phyloP scores from a whole-genome alignment of 2,329 filamentous ascomycete genomes.

The Endocalyx cinctus region DNA sequence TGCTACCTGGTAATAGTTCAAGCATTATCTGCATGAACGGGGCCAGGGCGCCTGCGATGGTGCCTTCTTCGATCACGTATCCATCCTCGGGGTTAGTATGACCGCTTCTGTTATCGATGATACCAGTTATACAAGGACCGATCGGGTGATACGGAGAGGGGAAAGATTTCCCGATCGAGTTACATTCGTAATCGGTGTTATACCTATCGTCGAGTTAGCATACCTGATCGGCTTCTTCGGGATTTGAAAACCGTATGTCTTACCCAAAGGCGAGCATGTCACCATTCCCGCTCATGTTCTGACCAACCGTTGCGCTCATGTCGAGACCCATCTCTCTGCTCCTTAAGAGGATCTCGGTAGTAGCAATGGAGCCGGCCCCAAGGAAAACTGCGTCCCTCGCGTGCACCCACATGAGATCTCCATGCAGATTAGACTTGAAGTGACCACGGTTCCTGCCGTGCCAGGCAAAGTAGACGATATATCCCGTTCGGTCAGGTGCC shows the following conservation, averaged over 20 bases:
- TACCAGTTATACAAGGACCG: slow-evolving; percentile 58
- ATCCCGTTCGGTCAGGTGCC: slow-evolving; percentile 46
- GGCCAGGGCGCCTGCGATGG: slow-evolving; percentile 53
- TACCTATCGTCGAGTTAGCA: slow-evolving; percentile 37
- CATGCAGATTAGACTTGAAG: slow-evolving; percentile 50
- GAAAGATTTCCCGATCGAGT: slow-evolving; percentile 48
- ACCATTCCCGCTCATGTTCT: slow-evolving; percentile 61
- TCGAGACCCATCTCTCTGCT: slow-evolving; percentile 54
- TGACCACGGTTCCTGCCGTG: slow-evolving; percentile 53
- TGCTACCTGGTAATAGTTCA: slow-evolving; percentile 46
- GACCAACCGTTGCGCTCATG: slow-evolving; percentile 54
- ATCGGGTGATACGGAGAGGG: slow-evolving; percentile 48
- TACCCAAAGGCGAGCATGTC: slow-evolving; percentile 61
- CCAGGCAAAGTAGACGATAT: slow-evolving; percentile 62
- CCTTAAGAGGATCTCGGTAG: slow-evolving; percentile 60
- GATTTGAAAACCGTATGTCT: slow-evolving; percentile 17
- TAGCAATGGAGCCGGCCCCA: slow-evolving; percentile 60
- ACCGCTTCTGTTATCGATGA: slow-evolving; percentile 54
- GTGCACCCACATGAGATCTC: slow-evolving; percentile 63
- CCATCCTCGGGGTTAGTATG: slow-evolving; percentile 53
- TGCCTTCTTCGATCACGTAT: slow-evolving; percentile 61
- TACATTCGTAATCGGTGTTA: slow-evolving; percentile 53
- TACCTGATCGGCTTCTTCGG: neutral
- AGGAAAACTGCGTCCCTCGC: slow-evolving; percentile 62
- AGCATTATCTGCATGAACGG: slow-evolving; percentile 53